Base-by-base conservation (phyloP, 257 asterid genomes). In the Mitragyna speciosa region DNA sequence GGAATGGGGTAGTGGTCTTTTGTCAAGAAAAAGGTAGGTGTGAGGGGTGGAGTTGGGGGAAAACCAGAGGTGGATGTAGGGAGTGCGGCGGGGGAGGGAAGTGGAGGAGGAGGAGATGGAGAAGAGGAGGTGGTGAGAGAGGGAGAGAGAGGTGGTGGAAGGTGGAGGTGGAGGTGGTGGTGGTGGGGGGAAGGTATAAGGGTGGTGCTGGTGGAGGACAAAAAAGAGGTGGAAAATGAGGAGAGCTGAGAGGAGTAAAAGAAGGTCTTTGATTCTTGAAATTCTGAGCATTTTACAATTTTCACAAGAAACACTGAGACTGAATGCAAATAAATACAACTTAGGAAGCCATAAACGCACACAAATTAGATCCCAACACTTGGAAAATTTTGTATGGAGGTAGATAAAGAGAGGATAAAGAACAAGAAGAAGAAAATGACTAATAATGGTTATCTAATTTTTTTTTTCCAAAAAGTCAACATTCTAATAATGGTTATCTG, bases 21-120 rank as follows among this genome's bases (percentile, higher is more conserved):
- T 83, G 78, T 93, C 97, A 1, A 94, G 81, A 86, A 94, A 91
- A 76, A 92, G 76, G 86, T 91, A 88, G 72, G 87, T 85, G 83
- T 90, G 84, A 58, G 88, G 88, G 56, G 86, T 90, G 59, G 93
- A 83, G 45, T 88, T 88, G 17, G 95, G 93, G 39, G 64, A 58
- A 85, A 86, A 89, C 98, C 98, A 94, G 82, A 89, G 92, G 82
- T 83, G 85, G 81, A 92, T 70, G 80, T 89, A 88, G 10, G 90
- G 75, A 76, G 85, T 85, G 73, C 98, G 96, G 82, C 82, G 79
- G 84, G 80, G 56, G 75, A 92, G 86, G 65, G 94, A 89, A 65
- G 90, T 16, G 3, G 94, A 78, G 51, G 98, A 92, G 67, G 96
- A 88, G 79, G 92, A 87, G 72, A 93, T 43, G 71, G 96, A 88